Conservation (phyloP, 352 stramenopile genomes). For the Globisporangium ultimum region DNA sequence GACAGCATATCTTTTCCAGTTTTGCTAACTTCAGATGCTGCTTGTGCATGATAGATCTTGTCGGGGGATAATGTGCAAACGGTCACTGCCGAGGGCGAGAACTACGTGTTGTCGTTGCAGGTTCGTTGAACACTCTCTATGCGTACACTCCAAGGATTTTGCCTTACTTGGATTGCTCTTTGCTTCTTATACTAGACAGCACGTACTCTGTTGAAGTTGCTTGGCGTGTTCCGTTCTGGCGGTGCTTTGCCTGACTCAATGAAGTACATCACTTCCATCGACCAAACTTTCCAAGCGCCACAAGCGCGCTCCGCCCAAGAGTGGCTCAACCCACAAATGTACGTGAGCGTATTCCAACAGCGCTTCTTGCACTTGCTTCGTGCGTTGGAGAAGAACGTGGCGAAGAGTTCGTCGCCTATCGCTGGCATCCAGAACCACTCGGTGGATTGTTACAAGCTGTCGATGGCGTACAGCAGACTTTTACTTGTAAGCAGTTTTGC, state of each 20-base stretch:
- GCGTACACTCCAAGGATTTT: too few relatives aligned
- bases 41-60: slow-evolving; percentile 52
- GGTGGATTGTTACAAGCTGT: slow-evolving; percentile 55
- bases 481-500: slow-evolving; percentile 52
- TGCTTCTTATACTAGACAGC: slow-evolving; percentile 15
- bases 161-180: too few relatives aligned
- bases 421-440: slow-evolving; percentile 58
- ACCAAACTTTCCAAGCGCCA: slow-evolving; percentile 21
- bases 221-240: slow-evolving; percentile 30
- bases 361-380: slow-evolving; percentile 50
- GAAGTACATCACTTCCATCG: slow-evolving; percentile 47
- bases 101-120: slow-evolving; percentile 95
- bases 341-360: slow-evolving; percentile 47
- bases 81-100: slow-evolving; percentile 96
- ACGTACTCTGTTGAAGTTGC: slow-evolving; percentile 43
- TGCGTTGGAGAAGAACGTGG: slow-evolving; percentile 33
- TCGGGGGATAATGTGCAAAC: slow-evolving; percentile 92
- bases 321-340: slow-evolving; percentile 36
- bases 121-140: slow-evolving; percentile 12
- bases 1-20: too few relatives aligned
- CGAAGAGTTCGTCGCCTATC: slow-evolving; percentile 20
- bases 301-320: slow-evolving; percentile 19
- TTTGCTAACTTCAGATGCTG: neutral
- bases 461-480: slow-evolving; percentile 54
- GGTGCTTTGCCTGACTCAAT: slow-evolving; percentile 28